phyloP scores from a whole-genome alignment of 495 filamentous ascomycete genomes.

The Aspergillus panamensis region DNA sequence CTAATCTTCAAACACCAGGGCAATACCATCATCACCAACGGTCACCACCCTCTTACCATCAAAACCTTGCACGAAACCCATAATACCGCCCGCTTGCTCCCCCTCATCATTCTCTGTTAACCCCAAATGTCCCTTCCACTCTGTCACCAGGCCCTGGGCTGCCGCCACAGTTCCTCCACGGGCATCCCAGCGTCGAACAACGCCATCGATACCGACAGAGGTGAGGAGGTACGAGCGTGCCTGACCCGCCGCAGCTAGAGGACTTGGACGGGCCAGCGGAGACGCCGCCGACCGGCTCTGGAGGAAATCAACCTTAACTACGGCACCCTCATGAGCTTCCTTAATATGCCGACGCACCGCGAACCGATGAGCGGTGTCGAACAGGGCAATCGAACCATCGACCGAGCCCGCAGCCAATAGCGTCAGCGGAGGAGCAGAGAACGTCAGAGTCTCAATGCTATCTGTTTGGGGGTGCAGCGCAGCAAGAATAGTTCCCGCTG shows the following conservation, averaged over 20 bases:
- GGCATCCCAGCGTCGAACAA: conserved; percentile 81
- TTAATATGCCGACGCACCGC: conserved; percentile 74
- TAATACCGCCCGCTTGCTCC: conserved; percentile 66
- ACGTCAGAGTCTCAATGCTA: conserved; percentile 79
- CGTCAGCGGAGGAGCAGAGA: conserved; percentile 68
- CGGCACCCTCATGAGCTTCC: conserved; percentile 76
- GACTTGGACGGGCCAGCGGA: conserved; percentile 24
- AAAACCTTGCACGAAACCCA: conserved; percentile 82
- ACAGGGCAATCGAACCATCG: conserved; percentile 85
- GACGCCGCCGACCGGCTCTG: conserved; percentile 32
- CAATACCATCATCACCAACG: conserved; percentile 80
- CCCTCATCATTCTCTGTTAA: conserved; percentile 66
- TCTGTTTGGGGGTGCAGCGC: conserved; percentile 69
- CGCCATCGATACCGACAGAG: conserved; percentile 79
- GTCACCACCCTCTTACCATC: conserved; percentile 69
- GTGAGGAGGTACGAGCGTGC: conserved; percentile 65
- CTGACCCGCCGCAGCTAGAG: conserved; percentile 26
- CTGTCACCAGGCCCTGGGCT: conserved; percentile 61
- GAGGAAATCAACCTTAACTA: conserved; percentile 91
- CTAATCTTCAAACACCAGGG: conserved; percentile 60
- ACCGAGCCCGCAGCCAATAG: conserved; percentile 86
- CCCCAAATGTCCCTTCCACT: conserved; percentile 80
- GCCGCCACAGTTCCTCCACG: conserved; percentile 68
- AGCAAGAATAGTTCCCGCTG: conserved; percentile 77
- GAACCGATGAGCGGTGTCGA: conserved; percentile 78